Evolutionary conservation across 768 basidiomycete genomes (phyloP).

Genomic region (Rossbeevera mucosa): DNA sequence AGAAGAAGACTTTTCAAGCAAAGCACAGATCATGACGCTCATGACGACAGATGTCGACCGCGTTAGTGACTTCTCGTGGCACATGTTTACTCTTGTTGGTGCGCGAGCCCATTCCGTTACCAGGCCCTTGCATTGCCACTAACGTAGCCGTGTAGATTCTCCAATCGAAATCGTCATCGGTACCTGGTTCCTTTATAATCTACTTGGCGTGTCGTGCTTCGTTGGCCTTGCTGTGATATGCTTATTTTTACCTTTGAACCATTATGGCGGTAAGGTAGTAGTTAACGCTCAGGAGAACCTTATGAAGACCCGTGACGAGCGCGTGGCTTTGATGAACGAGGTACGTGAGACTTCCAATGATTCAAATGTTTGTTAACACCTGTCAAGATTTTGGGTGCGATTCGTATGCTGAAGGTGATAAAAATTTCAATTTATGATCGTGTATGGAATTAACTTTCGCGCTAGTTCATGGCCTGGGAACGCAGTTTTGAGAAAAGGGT

Average conservation of each 20-base stretch:
- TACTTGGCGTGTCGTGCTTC: conserved; percentile 77
- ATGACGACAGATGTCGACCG: conserved; percentile 95
- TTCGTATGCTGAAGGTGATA: conserved; percentile 78
- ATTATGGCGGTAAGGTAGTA: conserved; percentile 77
- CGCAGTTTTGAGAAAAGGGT: conserved; percentile 80
- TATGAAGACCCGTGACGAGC: conserved; percentile 90
- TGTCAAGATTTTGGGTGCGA: conserved; percentile 68
- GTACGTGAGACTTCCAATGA: conserved; percentile 21
- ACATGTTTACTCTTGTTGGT: conserved; percentile 73
- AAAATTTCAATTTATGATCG: neutral
- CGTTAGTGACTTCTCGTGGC: conserved; percentile 80
- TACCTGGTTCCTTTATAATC: conserved; percentile 66
- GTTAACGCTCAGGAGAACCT: conserved; percentile 76
- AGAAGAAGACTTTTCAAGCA: conserved; percentile 60
- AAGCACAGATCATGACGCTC: conserved; percentile 86
- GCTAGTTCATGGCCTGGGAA: conserved; percentile 94
- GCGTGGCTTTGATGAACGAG: conserved; percentile 90
- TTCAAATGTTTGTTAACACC: neutral
- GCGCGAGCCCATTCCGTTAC: conserved; percentile 22
- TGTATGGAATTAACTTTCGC: neutral
- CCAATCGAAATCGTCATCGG: conserved; percentile 78
- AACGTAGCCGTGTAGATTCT: conserved; percentile 44
- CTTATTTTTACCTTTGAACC: conserved; percentile 73
- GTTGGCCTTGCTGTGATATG: conserved; percentile 74
- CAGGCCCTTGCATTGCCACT: neutral